Base-by-base conservation (phyloP, 495 filamentous ascomycete genomes). In the Clohesyomyces aquaticus region DNA sequence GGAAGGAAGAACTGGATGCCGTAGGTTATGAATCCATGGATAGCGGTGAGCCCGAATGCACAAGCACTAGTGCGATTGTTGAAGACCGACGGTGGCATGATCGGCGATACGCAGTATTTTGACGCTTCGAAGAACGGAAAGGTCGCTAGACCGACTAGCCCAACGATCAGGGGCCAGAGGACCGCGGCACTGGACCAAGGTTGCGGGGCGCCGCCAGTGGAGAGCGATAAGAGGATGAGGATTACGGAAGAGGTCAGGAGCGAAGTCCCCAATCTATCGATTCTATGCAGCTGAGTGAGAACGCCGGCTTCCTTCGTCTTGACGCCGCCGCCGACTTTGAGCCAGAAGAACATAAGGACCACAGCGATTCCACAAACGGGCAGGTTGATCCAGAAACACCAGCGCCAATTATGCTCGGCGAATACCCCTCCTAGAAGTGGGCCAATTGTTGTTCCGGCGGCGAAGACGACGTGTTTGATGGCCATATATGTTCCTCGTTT, bases 1-100 rank as follows among this genome's bases (percentile, higher is more conserved):
- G 87, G 80, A 29, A 87, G 73, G 55, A 80, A 87, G 66, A 88
- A 87, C 0, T 91, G 63, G 0, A 86, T 65, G 61, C 50, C 79
- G 78, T 74, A 80, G 26, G 75, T 69, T 16, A 84, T 69, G 6
- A 85, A 73, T 69, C 69, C 84, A 70, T 80, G 85, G 67, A 79
- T 77, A 22, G 74, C 75, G 0, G 78, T 82, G 1, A 75, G 78
- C 4, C 82, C 22, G 61, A 78, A 81, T 0, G 77, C 76, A 16
- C 76, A 70, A 0, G 66, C 69, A 2, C 77, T 74, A 3, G 76
- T 87, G 67, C 75, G 54, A 66, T 76, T 72, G 66, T 71, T 66
- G 70, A 87, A 84, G 19, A 87, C 72, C 0, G 32, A 38, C 14
- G 32, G 29, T 26, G 59, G 63, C 63, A 66, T 66, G 48, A 66